A percentile compares a stretch with the other conserved stretches of the same genome.
These are phyloP conservation scores for Rhododendron simsii DNA, from an alignment of 148 eudicot genomes.

Conservation along the genomic window DNA sequence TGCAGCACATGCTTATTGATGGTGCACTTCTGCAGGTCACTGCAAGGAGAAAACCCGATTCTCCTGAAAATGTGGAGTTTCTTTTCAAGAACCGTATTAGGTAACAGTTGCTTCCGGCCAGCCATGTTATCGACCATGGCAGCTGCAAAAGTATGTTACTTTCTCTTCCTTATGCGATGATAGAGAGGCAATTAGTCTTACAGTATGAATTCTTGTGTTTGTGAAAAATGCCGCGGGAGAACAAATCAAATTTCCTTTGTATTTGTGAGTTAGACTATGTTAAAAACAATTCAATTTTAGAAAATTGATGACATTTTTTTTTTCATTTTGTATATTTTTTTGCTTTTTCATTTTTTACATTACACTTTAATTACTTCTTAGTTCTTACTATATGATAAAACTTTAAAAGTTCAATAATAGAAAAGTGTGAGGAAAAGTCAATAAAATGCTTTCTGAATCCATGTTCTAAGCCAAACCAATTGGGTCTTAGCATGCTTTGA, in stretches of 20 bases:
- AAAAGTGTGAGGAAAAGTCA: neutral
- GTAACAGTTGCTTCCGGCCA: conserved; percentile 17
- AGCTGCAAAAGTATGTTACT: neutral
- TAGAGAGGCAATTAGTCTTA: neutral
- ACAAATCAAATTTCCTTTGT: neutral
- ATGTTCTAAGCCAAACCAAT: neutral
- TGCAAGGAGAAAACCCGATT: conserved; percentile 45
- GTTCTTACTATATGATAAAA: no score
- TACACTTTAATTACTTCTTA: no score
- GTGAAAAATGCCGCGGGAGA: neutral
- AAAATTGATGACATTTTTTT: neutral
- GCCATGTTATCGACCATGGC: neutral
- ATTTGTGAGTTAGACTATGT: neutral
- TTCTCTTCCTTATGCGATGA: neutral
- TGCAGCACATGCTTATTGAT: conserved; percentile 73
- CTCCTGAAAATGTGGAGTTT: conserved; percentile 53
- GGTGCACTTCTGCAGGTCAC: conserved; percentile 78
- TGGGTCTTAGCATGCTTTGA: neutral
- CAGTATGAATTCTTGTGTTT: neutral
- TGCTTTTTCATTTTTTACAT: no score
- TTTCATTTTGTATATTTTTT: neutral
- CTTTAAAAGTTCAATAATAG: neutral
- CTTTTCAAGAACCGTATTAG: conserved; percentile 68
- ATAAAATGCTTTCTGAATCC: neutral
- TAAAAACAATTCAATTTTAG: no score